Conservation (phyloP, 176 grass and related monocot species). For the Paspalum notatum region DNA sequence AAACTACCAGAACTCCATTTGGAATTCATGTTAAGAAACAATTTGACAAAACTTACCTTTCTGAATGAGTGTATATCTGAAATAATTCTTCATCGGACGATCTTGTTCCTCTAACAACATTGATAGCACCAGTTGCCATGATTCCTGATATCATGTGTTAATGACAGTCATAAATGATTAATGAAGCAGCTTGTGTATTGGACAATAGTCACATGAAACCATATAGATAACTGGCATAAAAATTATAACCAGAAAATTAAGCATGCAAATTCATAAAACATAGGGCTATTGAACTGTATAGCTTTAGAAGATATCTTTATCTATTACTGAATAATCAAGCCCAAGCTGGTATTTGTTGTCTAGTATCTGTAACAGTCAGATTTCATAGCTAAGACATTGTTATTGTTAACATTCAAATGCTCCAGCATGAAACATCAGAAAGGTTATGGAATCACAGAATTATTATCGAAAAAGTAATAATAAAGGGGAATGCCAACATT, state of each 20-base stretch:
- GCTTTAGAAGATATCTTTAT: neutral
- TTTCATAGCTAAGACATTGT: neutral
- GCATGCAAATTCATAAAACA: neutral
- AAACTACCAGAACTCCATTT: neutral
- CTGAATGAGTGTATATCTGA: constrained; percentile 93
- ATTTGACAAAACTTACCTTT: constrained; percentile 57
- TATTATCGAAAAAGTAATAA: neutral
- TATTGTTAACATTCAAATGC: neutral
- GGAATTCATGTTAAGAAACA: neutral
- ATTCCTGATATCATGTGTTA: constrained; percentile 62
- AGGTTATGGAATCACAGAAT: neutral
- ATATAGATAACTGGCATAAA: neutral
- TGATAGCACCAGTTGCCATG: constrained; percentile 93
- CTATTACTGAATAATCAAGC: neutral
- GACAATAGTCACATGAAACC: constrained; percentile 16
- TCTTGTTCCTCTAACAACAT: constrained; percentile 92
- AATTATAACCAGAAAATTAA: constrained; percentile 2
- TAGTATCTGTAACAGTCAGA: constrained; percentile 8
- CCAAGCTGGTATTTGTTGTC: constrained; percentile 21
- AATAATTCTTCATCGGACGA: constrained; percentile 85
- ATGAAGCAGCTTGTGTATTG: constrained; percentile 5
- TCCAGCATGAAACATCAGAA: neutral
- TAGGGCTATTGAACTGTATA: neutral
- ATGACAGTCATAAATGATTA: neutral
- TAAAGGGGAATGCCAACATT: neutral